Conservation (phyloP, 768 basidiomycete species). For the Tricholoma saponaceum region DNA sequence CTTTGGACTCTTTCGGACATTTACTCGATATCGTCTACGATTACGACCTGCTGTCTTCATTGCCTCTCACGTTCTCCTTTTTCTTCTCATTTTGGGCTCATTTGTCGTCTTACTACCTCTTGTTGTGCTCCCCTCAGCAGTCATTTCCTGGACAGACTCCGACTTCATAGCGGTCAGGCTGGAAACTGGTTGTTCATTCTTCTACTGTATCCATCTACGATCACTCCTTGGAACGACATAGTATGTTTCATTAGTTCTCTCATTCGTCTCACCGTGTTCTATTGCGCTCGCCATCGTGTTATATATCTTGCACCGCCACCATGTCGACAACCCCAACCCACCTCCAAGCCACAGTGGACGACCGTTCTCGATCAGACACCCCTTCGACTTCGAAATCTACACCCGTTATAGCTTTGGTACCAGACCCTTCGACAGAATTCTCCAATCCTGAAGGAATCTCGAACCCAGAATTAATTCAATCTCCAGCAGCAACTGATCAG, state of each 20-base stretch:
- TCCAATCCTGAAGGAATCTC: conserved; percentile 7
- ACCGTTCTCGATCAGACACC: conserved; percentile 26
- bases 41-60: conserved; percentile 3
- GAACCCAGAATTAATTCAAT: conserved; percentile 1
- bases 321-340: conserved; percentile 17
- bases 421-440: conserved; percentile 4
- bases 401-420: conserved; percentile 5
- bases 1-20: neutral
- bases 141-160: neutral
- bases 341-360: conserved; percentile 19
- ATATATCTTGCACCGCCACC: conserved; percentile 7
- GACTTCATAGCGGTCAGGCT: conserved; percentile 8
- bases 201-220: conserved; percentile 9
- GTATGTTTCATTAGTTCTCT: conserved; percentile 16
- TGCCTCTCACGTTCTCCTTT: neutral
- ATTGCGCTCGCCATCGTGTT: conserved; percentile 4
- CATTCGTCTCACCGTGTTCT: neutral
- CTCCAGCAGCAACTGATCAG: neutral
- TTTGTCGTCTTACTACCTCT: neutral
- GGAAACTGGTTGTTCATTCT: conserved; percentile 15
- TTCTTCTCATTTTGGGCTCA: neutral
- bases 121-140: neutral
- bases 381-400: conserved; percentile 17
- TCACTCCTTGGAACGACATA: conserved; percentile 6
- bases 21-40: conserved; percentile 9